These are phyloP conservation scores for Scedosporium aurantiacum DNA, from an alignment of 2,329 filamentous ascomycete species.

Conservation along the genomic window DNA sequence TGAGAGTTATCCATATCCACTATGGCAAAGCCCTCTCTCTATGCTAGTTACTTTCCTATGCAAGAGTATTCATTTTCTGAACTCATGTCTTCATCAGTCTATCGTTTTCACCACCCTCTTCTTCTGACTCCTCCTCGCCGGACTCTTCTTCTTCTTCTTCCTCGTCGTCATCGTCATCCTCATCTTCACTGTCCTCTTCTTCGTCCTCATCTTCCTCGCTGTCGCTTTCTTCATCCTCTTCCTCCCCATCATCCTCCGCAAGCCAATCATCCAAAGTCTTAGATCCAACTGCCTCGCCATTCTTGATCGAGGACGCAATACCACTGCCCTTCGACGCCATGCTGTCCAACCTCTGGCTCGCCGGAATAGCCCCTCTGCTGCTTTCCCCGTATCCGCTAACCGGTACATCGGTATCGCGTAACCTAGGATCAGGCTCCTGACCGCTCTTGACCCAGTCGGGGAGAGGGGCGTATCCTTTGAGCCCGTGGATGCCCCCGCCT, in stretches of 20 bases:
- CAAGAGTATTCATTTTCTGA: not conserved
- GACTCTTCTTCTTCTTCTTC: slow-evolving; percentile 29
- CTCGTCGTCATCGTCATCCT: slow-evolving; percentile 33
- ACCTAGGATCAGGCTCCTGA: slow-evolving; percentile 62
- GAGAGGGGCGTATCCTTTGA: slow-evolving; percentile 68
- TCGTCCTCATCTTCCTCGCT: slow-evolving; percentile 39
- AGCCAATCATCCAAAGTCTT: slow-evolving; percentile 94
- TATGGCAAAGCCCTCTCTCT: not conserved
- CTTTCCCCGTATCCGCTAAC: slow-evolving; percentile 26
- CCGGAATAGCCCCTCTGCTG: slow-evolving; percentile 36
- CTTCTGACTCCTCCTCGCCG: slow-evolving; percentile 32
- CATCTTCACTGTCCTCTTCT: slow-evolving; percentile 38
- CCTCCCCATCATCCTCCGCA: slow-evolving; percentile 54
- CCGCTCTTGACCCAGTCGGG: slow-evolving; percentile 79
- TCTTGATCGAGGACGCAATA: not conserved
- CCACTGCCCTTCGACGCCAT: slow-evolving; percentile 24
- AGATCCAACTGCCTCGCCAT: slow-evolving; percentile 40
- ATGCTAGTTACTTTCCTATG: not conserved
- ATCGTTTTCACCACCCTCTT: slow-evolving; percentile 33
- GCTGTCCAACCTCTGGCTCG: slow-evolving; percentile 45
- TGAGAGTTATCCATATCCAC: too few species aligned
- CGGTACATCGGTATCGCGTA: slow-evolving; percentile 44
- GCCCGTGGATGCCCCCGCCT: slow-evolving; percentile 59
- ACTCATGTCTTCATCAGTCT: slow-evolving; percentile 28
- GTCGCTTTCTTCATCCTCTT: slow-evolving; percentile 40